Evolutionary conservation across 139 green algal species (phyloP).

Genomic region (Tetradesmus obliquus): DNA sequence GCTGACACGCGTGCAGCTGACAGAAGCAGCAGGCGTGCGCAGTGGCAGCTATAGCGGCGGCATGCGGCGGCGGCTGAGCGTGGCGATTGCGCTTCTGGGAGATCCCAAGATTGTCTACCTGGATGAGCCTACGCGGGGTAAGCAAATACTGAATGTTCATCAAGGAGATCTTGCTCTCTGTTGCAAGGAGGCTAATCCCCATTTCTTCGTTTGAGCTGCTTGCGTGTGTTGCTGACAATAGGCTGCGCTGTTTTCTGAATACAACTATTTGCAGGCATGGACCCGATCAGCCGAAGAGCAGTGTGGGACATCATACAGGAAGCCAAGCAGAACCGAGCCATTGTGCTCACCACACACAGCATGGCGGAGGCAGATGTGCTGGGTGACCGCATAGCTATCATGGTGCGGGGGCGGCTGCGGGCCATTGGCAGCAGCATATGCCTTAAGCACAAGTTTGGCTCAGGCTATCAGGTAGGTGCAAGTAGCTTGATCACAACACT

Average conservation of each 20-base stretch:
- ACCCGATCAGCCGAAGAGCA: constrained; percentile 85
- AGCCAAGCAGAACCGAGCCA: constrained; percentile 74
- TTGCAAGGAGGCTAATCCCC: too few species aligned
- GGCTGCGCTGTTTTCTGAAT: too few species aligned
- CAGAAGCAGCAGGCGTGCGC: constrained; percentile 54
- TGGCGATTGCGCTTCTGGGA: constrained; percentile 93
- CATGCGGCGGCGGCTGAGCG: constrained; percentile 89
- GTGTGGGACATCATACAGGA: constrained; percentile 96
- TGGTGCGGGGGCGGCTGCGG: constrained; percentile 87
- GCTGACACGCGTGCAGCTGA: constrained; percentile 79
- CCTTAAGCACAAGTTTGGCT: constrained; percentile 94
- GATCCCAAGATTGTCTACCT: constrained; percentile 93
- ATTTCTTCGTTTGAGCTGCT: too few species aligned
- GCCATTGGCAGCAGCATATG: constrained; percentile 86
- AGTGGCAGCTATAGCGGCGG: constrained; percentile 79
- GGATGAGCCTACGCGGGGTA: constrained; percentile 94
- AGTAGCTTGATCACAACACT: too few species aligned
- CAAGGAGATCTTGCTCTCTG: too few species aligned
- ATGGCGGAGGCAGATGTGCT: constrained; percentile 99
- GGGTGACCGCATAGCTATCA: constrained; percentile 93
- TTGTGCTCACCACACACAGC: constrained; percentile 95
- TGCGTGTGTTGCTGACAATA: too few species aligned
- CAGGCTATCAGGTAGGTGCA: constrained; percentile 74
- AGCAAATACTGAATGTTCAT: not conserved
- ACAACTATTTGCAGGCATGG: constrained; percentile 44